Base-by-base conservation (phyloP, 345 rosid genomes). In the Syzygium grande region DNA sequence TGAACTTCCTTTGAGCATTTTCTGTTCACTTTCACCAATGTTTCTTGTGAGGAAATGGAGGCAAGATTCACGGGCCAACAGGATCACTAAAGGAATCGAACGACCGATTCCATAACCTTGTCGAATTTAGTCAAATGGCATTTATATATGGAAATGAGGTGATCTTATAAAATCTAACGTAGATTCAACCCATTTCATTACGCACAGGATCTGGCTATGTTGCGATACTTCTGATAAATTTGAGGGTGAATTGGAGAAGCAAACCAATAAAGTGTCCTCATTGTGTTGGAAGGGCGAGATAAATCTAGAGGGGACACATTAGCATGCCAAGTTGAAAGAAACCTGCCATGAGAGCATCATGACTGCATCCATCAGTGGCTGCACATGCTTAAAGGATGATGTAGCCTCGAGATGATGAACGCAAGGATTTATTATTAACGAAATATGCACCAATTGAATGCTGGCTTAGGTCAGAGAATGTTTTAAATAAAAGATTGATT, bases 1-100 rank as follows among this genome's bases (percentile, higher is more conserved):
- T 96, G 91, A 93, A 93, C 93, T 98, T 98, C 94, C 99, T 94
- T 86, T 95, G 99, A 9, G 52, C 52, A 51, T 51, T 51, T 51
- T 51, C 13, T 0, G 52, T 51, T 51, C 52, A 51, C 52, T 51
- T 51, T 11, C 3, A 51, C 52, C 13, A 3, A 51, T 51, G 52
- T 51, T 51, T 51, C 52, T 51, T 11, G 52, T 11, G 52, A 11
- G 52, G 11, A 51, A 51, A 51, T 51, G 12, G 52, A 51, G 52
- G 52, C 11, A 3, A 51, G 52, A 9, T 51, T 51, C 52, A 51
- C 13, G 52, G 52, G 3, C 52, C 13, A 51, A 51, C 13, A 3
- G 3, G 52, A 51, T 51, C 12, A 51, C 10, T 51, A 51, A 51
- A 10, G 29, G 25, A 58, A 58, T 58, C 29, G 0, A 58, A 58